These are phyloP conservation scores for Eutypa lata DNA, from an alignment of 2,329 filamentous ascomycete species.

Conservation along the genomic window DNA sequence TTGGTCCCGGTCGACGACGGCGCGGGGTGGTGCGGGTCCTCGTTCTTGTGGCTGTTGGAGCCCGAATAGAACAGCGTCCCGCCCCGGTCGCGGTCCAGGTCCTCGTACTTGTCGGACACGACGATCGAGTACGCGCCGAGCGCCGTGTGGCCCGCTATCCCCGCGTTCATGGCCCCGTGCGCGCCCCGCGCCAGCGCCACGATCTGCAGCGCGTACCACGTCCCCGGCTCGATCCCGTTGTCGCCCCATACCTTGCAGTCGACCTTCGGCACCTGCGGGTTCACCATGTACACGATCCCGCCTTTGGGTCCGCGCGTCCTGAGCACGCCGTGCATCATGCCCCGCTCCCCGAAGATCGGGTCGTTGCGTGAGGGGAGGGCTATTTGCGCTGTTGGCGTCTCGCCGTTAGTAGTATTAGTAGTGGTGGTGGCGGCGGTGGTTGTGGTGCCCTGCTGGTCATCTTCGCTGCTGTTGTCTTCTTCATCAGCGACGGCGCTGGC, in stretches of 20 bases:
- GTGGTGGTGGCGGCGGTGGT: not conserved
- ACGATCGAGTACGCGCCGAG: slow-evolving; percentile 26
- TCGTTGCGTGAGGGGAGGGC: slow-evolving; percentile 13
- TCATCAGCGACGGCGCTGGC: slow-evolving; percentile 11
- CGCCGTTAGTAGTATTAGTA: not conserved
- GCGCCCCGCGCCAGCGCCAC: slow-evolving; percentile 24
- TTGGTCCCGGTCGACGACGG: slow-evolving; percentile 15
- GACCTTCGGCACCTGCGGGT: slow-evolving; percentile 11
- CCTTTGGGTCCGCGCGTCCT: slow-evolving; percentile 2
- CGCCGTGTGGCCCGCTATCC: slow-evolving; percentile 17
- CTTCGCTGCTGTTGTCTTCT: slow-evolving; percentile 1
- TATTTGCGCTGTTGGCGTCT: slow-evolving; percentile 3
- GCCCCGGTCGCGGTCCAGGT: slow-evolving; percentile 15
- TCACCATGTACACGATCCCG: slow-evolving; percentile 14
- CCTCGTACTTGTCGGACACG: slow-evolving; percentile 11
- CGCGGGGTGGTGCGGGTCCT: slow-evolving; percentile 8
- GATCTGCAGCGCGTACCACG: slow-evolving; percentile 24
- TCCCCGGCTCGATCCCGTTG: slow-evolving; percentile 19
- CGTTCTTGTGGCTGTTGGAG: slow-evolving; percentile 14
- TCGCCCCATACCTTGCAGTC: slow-evolving; percentile 20
- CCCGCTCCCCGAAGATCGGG: slow-evolving; percentile 18
- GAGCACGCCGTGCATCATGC: slow-evolving; percentile 25
- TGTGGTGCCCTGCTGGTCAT: not conserved
- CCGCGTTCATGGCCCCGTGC: slow-evolving; percentile 19
- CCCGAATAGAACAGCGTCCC: slow-evolving; percentile 16